Evolutionary conservation across 768 basidiomycete genomes (phyloP).

Genomic region (Tulasnella sp.): DNA sequence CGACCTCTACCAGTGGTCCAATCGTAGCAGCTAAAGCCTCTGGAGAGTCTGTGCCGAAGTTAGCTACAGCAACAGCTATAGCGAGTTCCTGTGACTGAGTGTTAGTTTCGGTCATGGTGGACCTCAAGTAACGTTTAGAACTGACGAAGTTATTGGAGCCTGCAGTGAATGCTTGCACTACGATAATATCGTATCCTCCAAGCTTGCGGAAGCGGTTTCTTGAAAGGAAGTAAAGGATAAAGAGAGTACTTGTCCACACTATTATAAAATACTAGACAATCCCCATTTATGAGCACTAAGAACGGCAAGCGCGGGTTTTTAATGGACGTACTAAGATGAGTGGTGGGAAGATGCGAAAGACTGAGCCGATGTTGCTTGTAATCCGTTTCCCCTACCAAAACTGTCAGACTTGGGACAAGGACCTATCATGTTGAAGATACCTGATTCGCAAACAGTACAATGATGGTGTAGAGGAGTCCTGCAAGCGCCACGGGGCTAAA

Average conservation of each 20-base stretch:
- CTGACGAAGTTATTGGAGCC: constrained; percentile 66
- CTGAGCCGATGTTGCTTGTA: constrained; percentile 55
- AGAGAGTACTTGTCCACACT: constrained; percentile 59
- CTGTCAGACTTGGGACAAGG: constrained; percentile 16
- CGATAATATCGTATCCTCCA: constrained; percentile 53
- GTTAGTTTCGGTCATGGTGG: neutral
- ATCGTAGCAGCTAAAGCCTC: constrained; percentile 74
- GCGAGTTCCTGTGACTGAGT: constrained; percentile 46
- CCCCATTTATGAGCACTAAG: neutral
- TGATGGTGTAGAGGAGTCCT: constrained; percentile 69
- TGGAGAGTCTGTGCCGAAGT: constrained; percentile 63
- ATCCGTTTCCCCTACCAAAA: constrained; percentile 43
- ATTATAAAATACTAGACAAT: constrained; percentile 46
- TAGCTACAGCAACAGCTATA: constrained; percentile 67
- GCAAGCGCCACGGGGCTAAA: constrained; percentile 59
- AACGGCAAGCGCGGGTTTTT: neutral
- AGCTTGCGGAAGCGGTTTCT: constrained; percentile 26
- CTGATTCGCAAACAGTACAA: constrained; percentile 59
- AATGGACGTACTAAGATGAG: constrained; percentile 36
- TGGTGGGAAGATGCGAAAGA: constrained; percentile 72
- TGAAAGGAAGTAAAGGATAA: constrained; percentile 38
- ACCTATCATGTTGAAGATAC: constrained; percentile 8
- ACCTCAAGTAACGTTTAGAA: constrained; percentile 6
- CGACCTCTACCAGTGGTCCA: constrained; percentile 61
- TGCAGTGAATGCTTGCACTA: constrained; percentile 67